These are phyloP conservation scores for Pythium rhizo-oryzae DNA, from an alignment of 352 stramenopile species.

Conservation along the genomic window DNA sequence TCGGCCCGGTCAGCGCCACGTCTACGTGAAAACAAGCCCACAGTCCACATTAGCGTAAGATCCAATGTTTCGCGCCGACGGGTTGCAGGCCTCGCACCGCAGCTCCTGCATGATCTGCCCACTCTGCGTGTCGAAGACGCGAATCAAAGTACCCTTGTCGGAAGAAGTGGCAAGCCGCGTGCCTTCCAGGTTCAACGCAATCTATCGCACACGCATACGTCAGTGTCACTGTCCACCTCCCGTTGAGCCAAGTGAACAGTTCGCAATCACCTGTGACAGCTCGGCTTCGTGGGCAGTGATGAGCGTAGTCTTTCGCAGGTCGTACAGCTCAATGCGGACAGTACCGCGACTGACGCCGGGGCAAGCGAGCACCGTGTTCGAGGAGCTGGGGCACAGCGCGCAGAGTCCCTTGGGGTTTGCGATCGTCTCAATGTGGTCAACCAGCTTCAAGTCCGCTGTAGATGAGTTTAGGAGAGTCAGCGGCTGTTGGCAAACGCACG, in stretches of 20 bases:
- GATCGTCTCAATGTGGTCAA: slow-evolving; percentile 99
- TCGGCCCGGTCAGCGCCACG: slow-evolving; percentile 95
- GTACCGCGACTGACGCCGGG: slow-evolving; percentile 89
- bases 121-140: slow-evolving; percentile 96
- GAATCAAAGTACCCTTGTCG: slow-evolving; percentile 97
- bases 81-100: slow-evolving; percentile 34
- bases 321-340: slow-evolving; percentile 98
- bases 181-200: slow-evolving; percentile 94
- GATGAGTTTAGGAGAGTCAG: slow-evolving; percentile 1
- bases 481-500: too few species aligned
- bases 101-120: slow-evolving; percentile 91
- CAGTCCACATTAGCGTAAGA: not conserved
- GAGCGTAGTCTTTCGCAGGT: slow-evolving; percentile 93
- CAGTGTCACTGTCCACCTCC: not conserved
- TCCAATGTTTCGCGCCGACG: not conserved
- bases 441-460: slow-evolving; percentile 93
- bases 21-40: slow-evolving; percentile 36
- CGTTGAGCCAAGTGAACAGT: too few species aligned
- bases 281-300: slow-evolving; percentile 97
- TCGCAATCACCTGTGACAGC: slow-evolving; percentile 87
- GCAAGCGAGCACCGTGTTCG: slow-evolving; percentile 96
- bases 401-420: slow-evolving; percentile 96
- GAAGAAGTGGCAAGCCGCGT: slow-evolving; percentile 95
- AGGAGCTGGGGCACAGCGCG: slow-evolving; percentile 92
- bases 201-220: slow-evolving; percentile 42